phyloP scores from a whole-genome alignment of 2,329 filamentous ascomycete species.

The Cordyceps javanica region DNA sequence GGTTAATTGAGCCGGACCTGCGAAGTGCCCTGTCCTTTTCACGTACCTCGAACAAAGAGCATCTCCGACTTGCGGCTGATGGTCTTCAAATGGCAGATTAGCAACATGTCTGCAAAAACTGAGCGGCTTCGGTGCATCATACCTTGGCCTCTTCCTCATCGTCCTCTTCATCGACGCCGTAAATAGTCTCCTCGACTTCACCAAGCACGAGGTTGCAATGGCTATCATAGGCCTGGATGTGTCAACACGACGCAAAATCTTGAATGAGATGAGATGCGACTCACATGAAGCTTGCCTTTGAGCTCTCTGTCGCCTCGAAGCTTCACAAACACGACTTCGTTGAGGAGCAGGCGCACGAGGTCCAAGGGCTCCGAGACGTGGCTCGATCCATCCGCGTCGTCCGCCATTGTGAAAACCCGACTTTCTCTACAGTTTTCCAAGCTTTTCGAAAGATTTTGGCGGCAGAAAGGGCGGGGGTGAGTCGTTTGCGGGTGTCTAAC shows the following conservation, averaged over 20 bases:
- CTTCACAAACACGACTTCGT: constrained; percentile 97
- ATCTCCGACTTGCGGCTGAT: constrained; percentile 97
- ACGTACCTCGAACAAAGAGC: constrained; percentile 90
- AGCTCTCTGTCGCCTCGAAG: constrained; percentile 91
- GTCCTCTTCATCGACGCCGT: constrained; percentile 83
- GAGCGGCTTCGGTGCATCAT: constrained; percentile 18
- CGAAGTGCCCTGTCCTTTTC: not conserved
- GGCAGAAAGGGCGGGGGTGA: not conserved
- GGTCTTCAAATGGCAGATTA: constrained; percentile 48
- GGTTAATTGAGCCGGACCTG: constrained; percentile 19
- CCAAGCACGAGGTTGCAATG: constrained; percentile 96
- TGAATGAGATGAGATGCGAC: constrained; percentile 24
- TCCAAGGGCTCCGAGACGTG: constrained; percentile 89
- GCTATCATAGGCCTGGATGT: constrained; percentile 82
- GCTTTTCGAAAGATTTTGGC: not conserved
- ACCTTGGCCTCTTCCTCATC: constrained; percentile 74
- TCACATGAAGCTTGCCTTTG: constrained; percentile 88
- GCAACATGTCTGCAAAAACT: not conserved
- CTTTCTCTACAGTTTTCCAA: not conserved
- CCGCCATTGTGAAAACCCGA: constrained; percentile 59
- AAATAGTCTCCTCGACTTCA: constrained; percentile 96
- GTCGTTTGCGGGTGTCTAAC: not conserved
- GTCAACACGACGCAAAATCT: not conserved
- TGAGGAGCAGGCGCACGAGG: constrained; percentile 86
- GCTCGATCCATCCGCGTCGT: constrained; percentile 65